Evolutionary conservation across 2,329 filamentous ascomycete species (phyloP).

Genomic region (Nannizzia gypsea): DNA sequence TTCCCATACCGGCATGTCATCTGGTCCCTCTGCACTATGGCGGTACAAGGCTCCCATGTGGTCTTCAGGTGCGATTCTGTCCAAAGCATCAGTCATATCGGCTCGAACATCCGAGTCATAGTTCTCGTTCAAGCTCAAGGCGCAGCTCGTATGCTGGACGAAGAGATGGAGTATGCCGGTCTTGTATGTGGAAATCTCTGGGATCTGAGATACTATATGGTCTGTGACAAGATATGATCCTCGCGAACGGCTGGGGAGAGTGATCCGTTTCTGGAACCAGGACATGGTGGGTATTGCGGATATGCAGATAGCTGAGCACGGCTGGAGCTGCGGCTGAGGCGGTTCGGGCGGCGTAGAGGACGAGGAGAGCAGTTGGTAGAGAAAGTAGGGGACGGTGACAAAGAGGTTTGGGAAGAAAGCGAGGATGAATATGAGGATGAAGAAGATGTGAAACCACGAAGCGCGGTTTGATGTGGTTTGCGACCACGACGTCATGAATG

Average conservation of each 20-base stretch:
- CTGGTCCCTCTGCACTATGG: slow-evolving; percentile 72
- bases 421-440: slow-evolving; percentile 39
- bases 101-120: slow-evolving; percentile 70
- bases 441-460: slow-evolving; percentile 26
- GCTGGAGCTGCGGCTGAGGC: slow-evolving; percentile 24
- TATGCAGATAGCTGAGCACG: background rate
- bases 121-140: slow-evolving; percentile 87
- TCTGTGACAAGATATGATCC: slow-evolving; percentile 87
- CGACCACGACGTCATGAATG: slow-evolving; percentile 11
- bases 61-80: slow-evolving; percentile 78
- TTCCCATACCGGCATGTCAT: slow-evolving; percentile 75
- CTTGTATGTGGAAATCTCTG: slow-evolving; percentile 73
- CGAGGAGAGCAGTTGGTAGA: slow-evolving; percentile 1
- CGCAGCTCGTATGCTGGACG: slow-evolving; percentile 89
- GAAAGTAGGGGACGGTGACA: slow-evolving; percentile 11
- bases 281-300: slow-evolving; percentile 14
- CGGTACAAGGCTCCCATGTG: slow-evolving; percentile 65
- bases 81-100: slow-evolving; percentile 89
- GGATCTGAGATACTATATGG: slow-evolving; percentile 56
- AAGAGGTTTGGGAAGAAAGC: slow-evolving; percentile 39
- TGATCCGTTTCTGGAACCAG: slow-evolving; percentile 78
- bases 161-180: slow-evolving; percentile 80
- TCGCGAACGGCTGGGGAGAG: slow-evolving; percentile 61
- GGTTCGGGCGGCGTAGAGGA: slow-evolving; percentile 25
- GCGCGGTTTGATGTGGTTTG: slow-evolving; percentile 14